phyloP scores from a whole-genome alignment of 306 rosid species.

The Astragalus membranaceus region DNA sequence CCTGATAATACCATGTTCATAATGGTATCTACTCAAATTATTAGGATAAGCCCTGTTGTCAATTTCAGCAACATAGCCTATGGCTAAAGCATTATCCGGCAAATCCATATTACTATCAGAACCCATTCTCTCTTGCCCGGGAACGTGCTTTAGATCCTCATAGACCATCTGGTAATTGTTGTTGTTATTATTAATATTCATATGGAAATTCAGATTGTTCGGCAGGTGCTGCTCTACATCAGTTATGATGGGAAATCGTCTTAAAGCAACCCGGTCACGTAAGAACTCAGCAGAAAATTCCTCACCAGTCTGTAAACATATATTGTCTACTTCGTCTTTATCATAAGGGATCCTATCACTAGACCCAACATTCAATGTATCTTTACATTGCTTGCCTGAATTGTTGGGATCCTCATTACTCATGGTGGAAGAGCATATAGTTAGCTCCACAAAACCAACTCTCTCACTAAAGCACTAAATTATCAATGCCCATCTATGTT shows the following conservation, averaged over 20 bases:
- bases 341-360: conserved; percentile 24
- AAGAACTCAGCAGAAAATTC: conserved; percentile 78
- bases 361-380: conserved; percentile 21
- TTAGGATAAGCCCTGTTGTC: conserved; percentile 42
- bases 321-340: conserved; percentile 24
- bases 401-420: conserved; percentile 45
- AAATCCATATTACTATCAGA: conserved; percentile 44
- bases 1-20: conserved; percentile 43
- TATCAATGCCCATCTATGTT: conserved; percentile 2
- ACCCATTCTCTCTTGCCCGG: conserved; percentile 35
- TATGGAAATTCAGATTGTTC: conserved; percentile 31
- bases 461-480: conserved; percentile 9
- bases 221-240: conserved; percentile 40
- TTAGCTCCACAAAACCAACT: conserved; percentile 23
- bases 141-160: conserved; percentile 47
- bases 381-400: conserved; percentile 30
- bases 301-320: conserved; percentile 80
- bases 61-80: conserved; percentile 38
- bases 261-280: conserved; percentile 52
- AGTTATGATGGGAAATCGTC: conserved; percentile 41
- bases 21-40: conserved; percentile 32
- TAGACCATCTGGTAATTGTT: conserved; percentile 26
- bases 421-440: conserved; percentile 47
- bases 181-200: conserved; percentile 28
- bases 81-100: conserved; percentile 30